phyloP scores from a whole-genome alignment of 2,329 filamentous ascomycete genomes.

The Aspergillus udagawae region DNA sequence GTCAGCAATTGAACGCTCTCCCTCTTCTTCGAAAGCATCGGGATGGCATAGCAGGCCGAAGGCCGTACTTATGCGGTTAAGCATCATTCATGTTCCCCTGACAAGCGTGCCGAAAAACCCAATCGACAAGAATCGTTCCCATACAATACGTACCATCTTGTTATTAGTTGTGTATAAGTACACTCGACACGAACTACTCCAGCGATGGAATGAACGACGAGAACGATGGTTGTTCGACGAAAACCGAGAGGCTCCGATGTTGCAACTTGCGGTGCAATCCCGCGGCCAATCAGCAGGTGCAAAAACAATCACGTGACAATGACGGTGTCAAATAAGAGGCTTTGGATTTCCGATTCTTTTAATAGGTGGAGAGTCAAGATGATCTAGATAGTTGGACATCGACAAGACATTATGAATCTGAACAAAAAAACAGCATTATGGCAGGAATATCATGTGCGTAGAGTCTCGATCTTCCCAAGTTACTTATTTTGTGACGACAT shows the following conservation, averaged over 20 bases:
- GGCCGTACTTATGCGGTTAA: background rate
- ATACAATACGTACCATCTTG: conserved; percentile 28
- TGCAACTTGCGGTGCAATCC: conserved; percentile 13
- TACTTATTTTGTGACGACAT: background rate
- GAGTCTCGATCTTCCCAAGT: background rate
- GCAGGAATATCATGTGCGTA: too few relatives aligned
- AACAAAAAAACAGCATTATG: too few relatives aligned
- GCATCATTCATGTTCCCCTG: background rate
- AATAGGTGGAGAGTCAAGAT: background rate
- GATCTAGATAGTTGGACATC: background rate
- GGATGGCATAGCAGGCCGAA: conserved; percentile 1
- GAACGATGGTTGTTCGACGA: conserved; percentile 22
- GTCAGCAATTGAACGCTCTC: conserved; percentile 17
- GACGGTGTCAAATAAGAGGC: conserved; percentile 14
- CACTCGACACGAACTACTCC: conserved; percentile 23
- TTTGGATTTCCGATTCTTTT: conserved; percentile 8
- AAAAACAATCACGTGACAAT: conserved; percentile 17
- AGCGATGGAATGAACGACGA: conserved; percentile 16
- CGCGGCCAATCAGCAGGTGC: conserved; percentile 24
- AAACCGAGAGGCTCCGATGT: conserved; percentile 32
- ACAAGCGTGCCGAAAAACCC: background rate
- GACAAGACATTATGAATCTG: background rate
- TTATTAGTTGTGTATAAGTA: conserved; percentile 17
- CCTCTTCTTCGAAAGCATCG: background rate
- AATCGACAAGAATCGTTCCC: background rate